These are phyloP conservation scores for Ambrosiella beaveri DNA, from an alignment of 2,329 filamentous ascomycete species.

Conservation along the genomic window DNA sequence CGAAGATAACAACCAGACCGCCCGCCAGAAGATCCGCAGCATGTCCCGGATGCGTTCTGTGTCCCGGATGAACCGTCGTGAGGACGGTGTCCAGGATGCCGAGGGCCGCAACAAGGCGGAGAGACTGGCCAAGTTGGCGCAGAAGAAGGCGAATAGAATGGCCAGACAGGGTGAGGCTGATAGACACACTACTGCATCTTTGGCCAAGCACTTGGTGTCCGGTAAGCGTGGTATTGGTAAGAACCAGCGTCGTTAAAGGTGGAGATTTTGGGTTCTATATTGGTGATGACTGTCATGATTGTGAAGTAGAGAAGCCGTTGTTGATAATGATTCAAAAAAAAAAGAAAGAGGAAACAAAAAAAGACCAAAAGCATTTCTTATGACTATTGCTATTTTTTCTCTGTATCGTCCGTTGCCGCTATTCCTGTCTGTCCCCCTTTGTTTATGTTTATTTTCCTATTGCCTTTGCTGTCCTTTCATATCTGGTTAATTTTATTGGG, in stretches of 20 bases:
- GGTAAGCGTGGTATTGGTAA: slow-evolving; percentile 93
- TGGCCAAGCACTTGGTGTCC: slow-evolving; percentile 81
- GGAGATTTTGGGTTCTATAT: neutral
- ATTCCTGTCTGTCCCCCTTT: neutral
- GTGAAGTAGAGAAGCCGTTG: neutral
- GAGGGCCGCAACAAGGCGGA: slow-evolving; percentile 60
- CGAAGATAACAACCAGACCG: slow-evolving; percentile 27
- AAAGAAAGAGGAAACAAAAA: slow-evolving; percentile 3
- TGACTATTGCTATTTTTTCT: neutral
- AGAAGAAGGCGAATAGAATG: slow-evolving; percentile 98
- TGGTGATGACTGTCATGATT: neutral
- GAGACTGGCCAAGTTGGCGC: slow-evolving; percentile 68
- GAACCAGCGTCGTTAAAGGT: slow-evolving; percentile 49
- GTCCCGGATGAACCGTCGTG: slow-evolving; percentile 42
- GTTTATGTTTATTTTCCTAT: neutral
- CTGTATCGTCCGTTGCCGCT: neutral
- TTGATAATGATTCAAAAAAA: neutral
- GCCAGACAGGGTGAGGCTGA: slow-evolving; percentile 93
- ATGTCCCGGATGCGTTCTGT: slow-evolving; percentile 45
- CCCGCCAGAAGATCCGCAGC: slow-evolving; percentile 46
- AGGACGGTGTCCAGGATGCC: slow-evolving; percentile 59
- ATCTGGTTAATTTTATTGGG: neutral
- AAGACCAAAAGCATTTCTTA: slow-evolving; percentile 10
- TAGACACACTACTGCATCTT: slow-evolving; percentile 63
- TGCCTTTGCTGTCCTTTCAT: neutral